Evolutionary conservation across 768 basidiomycete genomes (phyloP).

Genomic region (Cubamyces sp.): DNA sequence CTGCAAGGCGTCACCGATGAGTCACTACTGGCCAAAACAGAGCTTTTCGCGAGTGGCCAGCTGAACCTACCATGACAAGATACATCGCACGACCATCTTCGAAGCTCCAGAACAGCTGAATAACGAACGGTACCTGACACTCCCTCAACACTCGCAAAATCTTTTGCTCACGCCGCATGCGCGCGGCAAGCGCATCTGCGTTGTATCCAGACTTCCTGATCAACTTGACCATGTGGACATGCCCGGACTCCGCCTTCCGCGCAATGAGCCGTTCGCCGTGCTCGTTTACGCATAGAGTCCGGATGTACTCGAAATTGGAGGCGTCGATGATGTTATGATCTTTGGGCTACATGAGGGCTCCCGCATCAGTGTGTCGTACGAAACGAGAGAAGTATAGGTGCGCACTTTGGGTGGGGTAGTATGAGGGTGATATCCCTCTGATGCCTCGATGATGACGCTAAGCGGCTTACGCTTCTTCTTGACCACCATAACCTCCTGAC

Average conservation of each 20-base stretch:
- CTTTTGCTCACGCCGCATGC: constrained; percentile 35
- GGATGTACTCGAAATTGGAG: constrained; percentile 23
- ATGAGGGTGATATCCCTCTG: background rate
- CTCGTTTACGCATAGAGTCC: background rate
- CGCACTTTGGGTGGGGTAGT: constrained; percentile 7
- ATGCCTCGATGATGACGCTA: constrained; percentile 22
- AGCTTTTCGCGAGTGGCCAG: constrained; percentile 25
- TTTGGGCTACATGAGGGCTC: background rate
- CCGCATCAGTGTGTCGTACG: background rate
- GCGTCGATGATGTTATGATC: background rate
- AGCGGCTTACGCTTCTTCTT: constrained; percentile 33
- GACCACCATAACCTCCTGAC: constrained; percentile 53
- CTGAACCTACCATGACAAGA: constrained; percentile 43
- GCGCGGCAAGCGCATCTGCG: background rate
- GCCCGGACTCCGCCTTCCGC: constrained; percentile 11
- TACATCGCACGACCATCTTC: constrained; percentile 43
- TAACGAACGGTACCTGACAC: constrained; percentile 42
- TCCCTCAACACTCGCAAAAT: constrained; percentile 43
- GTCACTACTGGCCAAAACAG: constrained; percentile 38
- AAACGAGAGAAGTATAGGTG: background rate
- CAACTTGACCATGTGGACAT: constrained; percentile 24
- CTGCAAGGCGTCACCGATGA: background rate
- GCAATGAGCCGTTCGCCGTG: constrained; percentile 17
- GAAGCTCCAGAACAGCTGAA: constrained; percentile 45
- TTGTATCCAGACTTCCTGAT: constrained; percentile 15